A percentile compares a stretch with the other conserved stretches of the same genome.
Evolutionary conservation across 1,139 yeast genomes (phyloP).

Genomic region (Saccharomyces hybrid): DNA sequence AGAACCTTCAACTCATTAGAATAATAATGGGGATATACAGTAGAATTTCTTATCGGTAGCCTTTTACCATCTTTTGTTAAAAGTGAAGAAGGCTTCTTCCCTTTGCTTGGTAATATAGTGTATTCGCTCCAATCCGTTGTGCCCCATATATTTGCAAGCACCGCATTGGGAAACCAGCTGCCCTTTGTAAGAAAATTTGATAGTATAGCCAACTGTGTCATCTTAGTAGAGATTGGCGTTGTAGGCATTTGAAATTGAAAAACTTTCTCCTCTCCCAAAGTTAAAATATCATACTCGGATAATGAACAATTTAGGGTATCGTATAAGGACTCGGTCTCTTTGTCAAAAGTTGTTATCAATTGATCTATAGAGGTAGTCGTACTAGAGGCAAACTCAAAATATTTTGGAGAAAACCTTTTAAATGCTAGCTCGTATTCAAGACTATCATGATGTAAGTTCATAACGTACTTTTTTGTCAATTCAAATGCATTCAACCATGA

Average conservation of each 20-base stretch:
- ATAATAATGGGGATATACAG: slow-evolving; percentile 52
- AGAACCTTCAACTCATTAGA: slow-evolving; percentile 54
- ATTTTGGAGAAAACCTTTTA: slow-evolving; percentile 62
- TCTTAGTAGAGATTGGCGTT: slow-evolving; percentile 68
- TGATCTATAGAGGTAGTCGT: slow-evolving; percentile 52
- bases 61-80: not conserved
- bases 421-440: slow-evolving; percentile 48
- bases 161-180: slow-evolving; percentile 65
- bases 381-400: slow-evolving; percentile 68
- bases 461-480: slow-evolving; percentile 48
- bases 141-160: slow-evolving; percentile 91
- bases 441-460: slow-evolving; percentile 34
- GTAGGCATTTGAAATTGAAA: slow-evolving; percentile 32
- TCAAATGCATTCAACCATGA: slow-evolving; percentile 75
- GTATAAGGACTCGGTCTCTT: slow-evolving; percentile 27
- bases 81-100: slow-evolving; percentile 1
- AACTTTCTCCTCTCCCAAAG: slow-evolving; percentile 19
- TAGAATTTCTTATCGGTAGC: slow-evolving; percentile 6
- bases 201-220: slow-evolving; percentile 62
- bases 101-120: slow-evolving; percentile 35
- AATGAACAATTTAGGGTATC: slow-evolving; percentile 20
- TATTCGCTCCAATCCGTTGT: slow-evolving; percentile 76
- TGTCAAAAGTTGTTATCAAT: slow-evolving; percentile 35
- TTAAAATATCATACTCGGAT: slow-evolving; percentile 22
- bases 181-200: slow-evolving; percentile 57